Conservation (phyloP, 2,329 filamentous ascomycete genomes). For the Coleophoma crateriformis region DNA sequence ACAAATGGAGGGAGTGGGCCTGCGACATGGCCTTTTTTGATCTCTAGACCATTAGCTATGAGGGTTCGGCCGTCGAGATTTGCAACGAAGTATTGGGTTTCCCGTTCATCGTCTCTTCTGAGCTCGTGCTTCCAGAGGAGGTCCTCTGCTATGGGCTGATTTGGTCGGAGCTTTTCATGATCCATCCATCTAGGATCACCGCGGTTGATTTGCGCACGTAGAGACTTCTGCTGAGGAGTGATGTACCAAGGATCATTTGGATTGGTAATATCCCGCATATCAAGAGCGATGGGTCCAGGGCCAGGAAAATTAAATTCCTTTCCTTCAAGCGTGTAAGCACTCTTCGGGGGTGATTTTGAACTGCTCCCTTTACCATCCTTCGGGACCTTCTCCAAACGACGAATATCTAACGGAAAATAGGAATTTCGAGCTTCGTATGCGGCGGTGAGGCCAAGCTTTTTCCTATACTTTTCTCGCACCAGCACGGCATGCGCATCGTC, state of each 20-base stretch:
- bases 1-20: constrained; percentile 24
- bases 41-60: constrained; percentile 19
- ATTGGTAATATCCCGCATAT: too few species aligned
- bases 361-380: neutral
- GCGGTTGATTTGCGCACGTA: neutral
- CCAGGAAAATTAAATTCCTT: neutral
- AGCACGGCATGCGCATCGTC: neutral
- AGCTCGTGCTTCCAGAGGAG: constrained; percentile 15
- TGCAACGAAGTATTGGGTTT: constrained; percentile 19
- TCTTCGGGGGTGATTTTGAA: neutral
- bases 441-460: neutral
- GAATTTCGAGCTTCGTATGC: too few species aligned
- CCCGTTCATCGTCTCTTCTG: constrained; percentile 8
- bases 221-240: neutral
- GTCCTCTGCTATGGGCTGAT: neutral
- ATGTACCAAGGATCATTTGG: neutral
- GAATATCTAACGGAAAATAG: constrained; percentile 22
- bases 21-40: constrained; percentile 19
- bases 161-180: neutral
- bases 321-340: neutral
- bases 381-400: constrained; percentile 8
- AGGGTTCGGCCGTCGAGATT: constrained; percentile 19
- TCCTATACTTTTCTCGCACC: neutral
- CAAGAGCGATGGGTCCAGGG: too few species aligned
- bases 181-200: constrained; percentile 1